Evolutionary conservation across 177 flowering plant genomes (phyloP).

Genomic region (Vitis hybrid): DNA sequence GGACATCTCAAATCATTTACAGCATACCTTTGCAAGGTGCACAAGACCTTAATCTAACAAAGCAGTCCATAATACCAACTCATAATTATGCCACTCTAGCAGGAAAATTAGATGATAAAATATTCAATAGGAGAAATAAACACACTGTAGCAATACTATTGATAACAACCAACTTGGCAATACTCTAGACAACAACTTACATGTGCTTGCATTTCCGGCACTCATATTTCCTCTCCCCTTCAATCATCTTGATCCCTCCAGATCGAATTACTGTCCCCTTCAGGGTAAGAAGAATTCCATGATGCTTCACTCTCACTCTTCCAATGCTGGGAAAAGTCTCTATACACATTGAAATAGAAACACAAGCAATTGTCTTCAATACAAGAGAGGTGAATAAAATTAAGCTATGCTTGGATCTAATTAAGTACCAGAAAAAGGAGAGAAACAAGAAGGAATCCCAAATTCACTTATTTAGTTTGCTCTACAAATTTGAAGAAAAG

Average conservation of each 20-base stretch:
- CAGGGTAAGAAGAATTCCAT: constrained; percentile 74
- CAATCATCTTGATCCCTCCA: constrained; percentile 85
- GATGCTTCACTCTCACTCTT: constrained; percentile 81
- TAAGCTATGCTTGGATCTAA: background rate
- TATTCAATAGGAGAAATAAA: background rate
- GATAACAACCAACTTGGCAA: background rate
- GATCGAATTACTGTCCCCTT: constrained; percentile 94
- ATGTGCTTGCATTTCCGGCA: constrained; percentile 80
- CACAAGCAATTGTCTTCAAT: background rate
- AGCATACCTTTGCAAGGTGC: too few species aligned
- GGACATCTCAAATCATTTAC: too few species aligned
- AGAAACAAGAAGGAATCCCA: background rate
- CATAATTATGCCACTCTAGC: background rate
- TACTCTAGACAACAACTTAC: constrained; percentile 24
- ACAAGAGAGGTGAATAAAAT: background rate
- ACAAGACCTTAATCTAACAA: too few species aligned
- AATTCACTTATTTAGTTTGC: too few species aligned
- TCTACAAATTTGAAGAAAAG: too few species aligned
- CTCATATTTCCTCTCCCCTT: constrained; percentile 79
- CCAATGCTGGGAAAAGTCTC: constrained; percentile 94
- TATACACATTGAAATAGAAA: constrained; percentile 18
- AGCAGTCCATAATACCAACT: too few species aligned
- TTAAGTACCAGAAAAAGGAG: background rate
- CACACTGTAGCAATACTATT: background rate
- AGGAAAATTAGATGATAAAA: background rate